Conservation (phyloP, 176 grass and related monocot genomes). For the Carex scoparia region DNA sequence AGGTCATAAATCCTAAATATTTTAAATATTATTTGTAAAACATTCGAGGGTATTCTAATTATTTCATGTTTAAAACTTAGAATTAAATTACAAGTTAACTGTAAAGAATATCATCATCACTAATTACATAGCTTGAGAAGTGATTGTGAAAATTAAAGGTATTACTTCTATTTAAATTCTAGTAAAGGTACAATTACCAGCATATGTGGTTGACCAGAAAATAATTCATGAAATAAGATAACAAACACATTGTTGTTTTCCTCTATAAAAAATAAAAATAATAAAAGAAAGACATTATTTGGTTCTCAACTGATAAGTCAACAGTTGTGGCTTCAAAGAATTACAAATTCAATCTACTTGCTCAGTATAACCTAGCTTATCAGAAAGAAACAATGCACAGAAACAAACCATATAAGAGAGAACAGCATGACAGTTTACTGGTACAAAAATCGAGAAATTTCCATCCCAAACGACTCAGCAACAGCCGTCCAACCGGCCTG, state of each 20-base stretch:
- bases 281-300: neutral
- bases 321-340: neutral
- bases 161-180: too few relatives aligned
- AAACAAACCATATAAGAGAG: neutral
- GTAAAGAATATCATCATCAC: too few relatives aligned
- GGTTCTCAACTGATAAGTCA: neutral
- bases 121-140: too few relatives aligned
- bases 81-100: too few relatives aligned
- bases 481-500: slow-evolving; percentile 77
- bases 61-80: too few relatives aligned
- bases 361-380: neutral
- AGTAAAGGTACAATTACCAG: too few relatives aligned
- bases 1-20: too few relatives aligned
- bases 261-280: neutral
- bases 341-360: neutral
- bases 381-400: neutral
- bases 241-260: neutral
- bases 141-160: too few relatives aligned
- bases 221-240: neutral
- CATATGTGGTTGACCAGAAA: neutral
- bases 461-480: slow-evolving; percentile 28
- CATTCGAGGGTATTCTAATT: too few relatives aligned
- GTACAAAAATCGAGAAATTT: slow-evolving; percentile 39
- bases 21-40: too few relatives aligned
- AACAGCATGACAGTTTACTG: slow-evolving; percentile 1